These are phyloP conservation scores for Jaltomata sinuosa DNA, from an alignment of 257 asterid genomes.

Conservation along the genomic window DNA sequence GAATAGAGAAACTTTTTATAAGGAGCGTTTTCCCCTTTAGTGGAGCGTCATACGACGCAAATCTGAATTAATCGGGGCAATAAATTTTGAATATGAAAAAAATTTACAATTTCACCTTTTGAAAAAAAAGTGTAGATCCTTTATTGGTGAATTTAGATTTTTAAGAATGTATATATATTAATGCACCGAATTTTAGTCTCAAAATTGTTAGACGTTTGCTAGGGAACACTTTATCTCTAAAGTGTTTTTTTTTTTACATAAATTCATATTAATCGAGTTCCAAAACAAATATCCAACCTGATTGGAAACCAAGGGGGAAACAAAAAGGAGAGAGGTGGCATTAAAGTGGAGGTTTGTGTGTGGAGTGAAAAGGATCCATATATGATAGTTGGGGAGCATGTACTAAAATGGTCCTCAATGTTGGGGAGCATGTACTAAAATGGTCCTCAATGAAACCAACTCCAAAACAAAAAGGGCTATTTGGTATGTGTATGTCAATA, in stretches of 20 bases:
- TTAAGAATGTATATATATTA: not conserved
- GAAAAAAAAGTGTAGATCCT: not conserved
- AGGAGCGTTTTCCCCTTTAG: not conserved
- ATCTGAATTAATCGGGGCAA: not conserved
- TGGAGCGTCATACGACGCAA: accelerated
- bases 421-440: not conserved
- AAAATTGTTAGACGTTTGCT: not conserved
- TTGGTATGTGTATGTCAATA: not conserved
- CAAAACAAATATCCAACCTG: not conserved
- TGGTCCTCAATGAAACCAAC: not conserved
- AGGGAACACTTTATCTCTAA: not conserved
- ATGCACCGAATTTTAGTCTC: not conserved
- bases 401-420: not conserved
- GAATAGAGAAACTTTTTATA: not conserved
- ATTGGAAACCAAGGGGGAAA: accelerated
- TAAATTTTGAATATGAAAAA: not conserved
- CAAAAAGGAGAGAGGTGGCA: not conserved
- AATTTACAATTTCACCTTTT: not conserved
- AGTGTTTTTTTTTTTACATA: not conserved
- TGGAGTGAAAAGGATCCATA: not conserved
- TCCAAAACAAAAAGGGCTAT: not conserved
- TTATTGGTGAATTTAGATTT: not conserved
- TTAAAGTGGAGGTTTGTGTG: not conserved
- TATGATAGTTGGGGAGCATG: not conserved
- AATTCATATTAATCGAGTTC: not conserved